Conservation (phyloP, 768 basidiomycete genomes). For the Rhizopogon vesiculosus region DNA sequence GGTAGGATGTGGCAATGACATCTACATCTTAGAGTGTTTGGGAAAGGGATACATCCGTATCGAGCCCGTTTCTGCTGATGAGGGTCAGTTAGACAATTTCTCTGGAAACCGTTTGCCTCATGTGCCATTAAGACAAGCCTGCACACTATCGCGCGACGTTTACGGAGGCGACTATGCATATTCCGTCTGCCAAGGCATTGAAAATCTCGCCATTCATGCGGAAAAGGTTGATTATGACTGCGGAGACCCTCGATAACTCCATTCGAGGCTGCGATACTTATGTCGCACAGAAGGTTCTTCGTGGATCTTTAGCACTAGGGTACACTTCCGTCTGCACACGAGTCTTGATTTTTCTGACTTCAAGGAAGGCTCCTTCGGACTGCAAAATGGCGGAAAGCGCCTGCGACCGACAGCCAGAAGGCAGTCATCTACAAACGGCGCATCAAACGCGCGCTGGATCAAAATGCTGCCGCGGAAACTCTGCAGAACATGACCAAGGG, state of each 20-base stretch:
- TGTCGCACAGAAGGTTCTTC: slow-evolving; percentile 49
- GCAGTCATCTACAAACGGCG: slow-evolving; percentile 50
- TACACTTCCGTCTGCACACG: slow-evolving; percentile 24
- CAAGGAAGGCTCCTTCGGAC: slow-evolving; percentile 49
- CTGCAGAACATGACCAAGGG: slow-evolving; percentile 63
- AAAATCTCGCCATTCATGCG: slow-evolving; percentile 51
- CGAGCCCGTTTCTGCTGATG: slow-evolving; percentile 36
- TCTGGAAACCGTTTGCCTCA: not conserved
- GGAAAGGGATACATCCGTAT: slow-evolving; percentile 66
- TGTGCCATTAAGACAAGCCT: slow-evolving; percentile 7
- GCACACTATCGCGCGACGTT: slow-evolving; percentile 46
- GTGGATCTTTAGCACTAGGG: slow-evolving; percentile 46
- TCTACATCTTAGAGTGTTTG: slow-evolving; percentile 74
- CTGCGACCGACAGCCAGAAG: slow-evolving; percentile 62
- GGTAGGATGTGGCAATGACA: slow-evolving; percentile 72
- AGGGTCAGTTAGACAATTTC: slow-evolving; percentile 22
- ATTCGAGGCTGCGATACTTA: slow-evolving; percentile 70
- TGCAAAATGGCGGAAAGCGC: slow-evolving; percentile 60
- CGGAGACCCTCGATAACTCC: slow-evolving; percentile 52
- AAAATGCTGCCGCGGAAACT: slow-evolving; percentile 14
- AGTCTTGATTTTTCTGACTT: slow-evolving; percentile 2
- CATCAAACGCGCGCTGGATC: slow-evolving; percentile 24
- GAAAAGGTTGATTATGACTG: slow-evolving; percentile 48
- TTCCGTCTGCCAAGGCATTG: slow-evolving; percentile 36
- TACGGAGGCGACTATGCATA: slow-evolving; percentile 47